Base-by-base conservation (phyloP, 2,329 filamentous ascomycete species). In the Pleurostoma richardsiae region DNA sequence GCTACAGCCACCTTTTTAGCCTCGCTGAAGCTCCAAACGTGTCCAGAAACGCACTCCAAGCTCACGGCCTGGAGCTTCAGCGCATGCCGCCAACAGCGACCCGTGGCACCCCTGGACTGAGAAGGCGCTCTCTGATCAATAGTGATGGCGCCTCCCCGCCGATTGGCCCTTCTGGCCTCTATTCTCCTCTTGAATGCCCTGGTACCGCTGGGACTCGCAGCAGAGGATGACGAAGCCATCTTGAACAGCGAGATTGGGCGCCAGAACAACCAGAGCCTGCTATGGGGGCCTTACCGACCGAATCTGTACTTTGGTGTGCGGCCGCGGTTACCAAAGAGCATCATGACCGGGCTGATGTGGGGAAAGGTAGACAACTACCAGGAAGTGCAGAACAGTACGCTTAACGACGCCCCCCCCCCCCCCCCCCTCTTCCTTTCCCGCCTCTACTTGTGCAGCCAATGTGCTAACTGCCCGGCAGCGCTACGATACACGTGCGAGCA, bases 401-500 rank as follows among this genome's bases (percentile, higher is more conserved):
- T 6, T 26, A 10, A n/a, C n/a, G n/a, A n/a, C n/a, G n/a, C n/a
- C n/a, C n/a, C 7, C 26, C 42, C 38, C 30, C 29, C 33, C 11
- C 10, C n/a, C 29, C 39, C 41, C 39, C 39, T 30, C 28, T 40
- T 27, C 6, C n/a, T n/a, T 3, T n/a, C 11, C 8, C 10, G 10
- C 5, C 42, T 27, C 19, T 19, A n/a, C 27, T 38, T 46, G 7
- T 29, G 11, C 27, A 27, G 31, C 29, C 19, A 27, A 27, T 30
- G 28, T 39, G 7, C 49, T 55, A 45, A 54, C 41, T 30, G 5
- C 10, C 5, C 28, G 62, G 2, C 61, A 94, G 89, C 85, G 57
- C 86, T 96, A 58, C 84, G 94, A 54, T 90, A 96, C 65, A 96
- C 94, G 0, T 99, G 94, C 69, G 94, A 97, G 66, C 94, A 99